phyloP scores from a whole-genome alignment of 345 rosid species.

The Pistacia integerrima region DNA sequence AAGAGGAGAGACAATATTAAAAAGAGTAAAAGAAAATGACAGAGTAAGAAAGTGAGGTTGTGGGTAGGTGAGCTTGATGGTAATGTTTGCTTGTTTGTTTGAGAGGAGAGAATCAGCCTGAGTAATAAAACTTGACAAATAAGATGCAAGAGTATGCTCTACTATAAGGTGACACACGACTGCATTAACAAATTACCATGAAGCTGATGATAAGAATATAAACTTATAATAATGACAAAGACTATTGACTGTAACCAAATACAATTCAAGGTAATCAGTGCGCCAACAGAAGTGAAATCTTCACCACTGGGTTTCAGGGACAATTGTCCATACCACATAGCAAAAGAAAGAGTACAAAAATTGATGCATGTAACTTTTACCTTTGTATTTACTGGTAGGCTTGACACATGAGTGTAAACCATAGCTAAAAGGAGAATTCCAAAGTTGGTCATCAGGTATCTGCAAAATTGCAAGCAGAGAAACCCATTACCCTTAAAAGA shows the following conservation, averaged over 20 bases:
- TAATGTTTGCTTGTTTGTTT: not conserved
- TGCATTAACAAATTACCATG: not conserved
- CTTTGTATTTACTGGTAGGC: constrained; percentile 63
- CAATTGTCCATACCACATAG: not conserved
- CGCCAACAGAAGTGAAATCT: constrained; percentile 2
- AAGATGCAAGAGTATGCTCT: not conserved
- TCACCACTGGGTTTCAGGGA: not conserved
- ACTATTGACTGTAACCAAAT: not conserved
- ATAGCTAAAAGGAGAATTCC: constrained; percentile 65
- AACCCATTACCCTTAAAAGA: constrained; percentile 12
- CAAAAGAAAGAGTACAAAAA: not conserved
- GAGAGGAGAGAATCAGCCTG: not conserved
- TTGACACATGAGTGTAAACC: constrained; percentile 74
- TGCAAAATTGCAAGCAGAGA: constrained; percentile 29
- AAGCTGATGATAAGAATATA: constrained; percentile 5
- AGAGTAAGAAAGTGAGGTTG: not conserved
- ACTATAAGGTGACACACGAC: not conserved
- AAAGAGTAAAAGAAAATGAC: not conserved
- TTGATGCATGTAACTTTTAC: constrained; percentile 28
- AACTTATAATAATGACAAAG: not conserved
- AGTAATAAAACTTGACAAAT: not conserved
- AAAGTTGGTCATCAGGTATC: constrained; percentile 49
- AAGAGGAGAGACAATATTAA: constrained; percentile 5
- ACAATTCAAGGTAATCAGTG: not conserved
- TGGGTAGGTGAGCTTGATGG: not conserved